Percentiles rank a stretch among this genome's conserved stretches.
phyloP scores from a whole-genome alignment of 345 rosid species.

The Gossypium thurberi region DNA sequence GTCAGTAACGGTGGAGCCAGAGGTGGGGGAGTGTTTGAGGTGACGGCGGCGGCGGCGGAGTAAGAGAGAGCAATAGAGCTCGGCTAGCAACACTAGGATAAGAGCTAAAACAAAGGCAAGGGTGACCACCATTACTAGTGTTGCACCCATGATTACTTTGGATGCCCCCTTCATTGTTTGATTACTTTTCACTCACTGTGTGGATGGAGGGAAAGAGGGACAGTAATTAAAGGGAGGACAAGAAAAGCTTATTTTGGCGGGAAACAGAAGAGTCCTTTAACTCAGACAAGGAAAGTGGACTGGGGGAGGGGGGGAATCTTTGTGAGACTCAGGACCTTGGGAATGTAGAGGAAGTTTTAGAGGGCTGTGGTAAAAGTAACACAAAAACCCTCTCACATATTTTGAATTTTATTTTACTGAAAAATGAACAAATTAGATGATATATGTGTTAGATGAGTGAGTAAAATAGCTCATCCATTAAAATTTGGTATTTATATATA shows the following conservation, averaged over 20 bases:
- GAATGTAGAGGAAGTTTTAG: not conserved
- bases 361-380: too few relatives aligned
- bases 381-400: too few relatives aligned
- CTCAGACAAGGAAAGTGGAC: conserved; percentile 14
- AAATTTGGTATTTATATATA: too few relatives aligned
- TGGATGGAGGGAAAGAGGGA: not conserved
- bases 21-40: conserved; percentile 20
- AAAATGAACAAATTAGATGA: too few relatives aligned
- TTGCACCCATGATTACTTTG: conserved; percentile 80
- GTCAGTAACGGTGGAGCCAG: conserved; percentile 17
- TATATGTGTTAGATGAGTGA: too few relatives aligned
- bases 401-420: too few relatives aligned
- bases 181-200: not conserved
- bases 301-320: conserved; percentile 16
- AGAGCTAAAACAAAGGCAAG: conserved; percentile 67
- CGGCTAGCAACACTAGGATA: conserved; percentile 67
- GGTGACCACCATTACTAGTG: conserved; percentile 68
- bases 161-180: conserved; percentile 62
- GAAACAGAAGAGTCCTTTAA: conserved; percentile 27
- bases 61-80: conserved; percentile 81
- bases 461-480: accelerated
- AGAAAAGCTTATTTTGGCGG: conserved; percentile 31
- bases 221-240: conserved; percentile 11
- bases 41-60: conserved; percentile 42
- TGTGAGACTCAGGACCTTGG: conserved; percentile 21